Base-by-base conservation (phyloP, 2,329 filamentous ascomycete genomes). In the Aspergillaceae sp. region DNA sequence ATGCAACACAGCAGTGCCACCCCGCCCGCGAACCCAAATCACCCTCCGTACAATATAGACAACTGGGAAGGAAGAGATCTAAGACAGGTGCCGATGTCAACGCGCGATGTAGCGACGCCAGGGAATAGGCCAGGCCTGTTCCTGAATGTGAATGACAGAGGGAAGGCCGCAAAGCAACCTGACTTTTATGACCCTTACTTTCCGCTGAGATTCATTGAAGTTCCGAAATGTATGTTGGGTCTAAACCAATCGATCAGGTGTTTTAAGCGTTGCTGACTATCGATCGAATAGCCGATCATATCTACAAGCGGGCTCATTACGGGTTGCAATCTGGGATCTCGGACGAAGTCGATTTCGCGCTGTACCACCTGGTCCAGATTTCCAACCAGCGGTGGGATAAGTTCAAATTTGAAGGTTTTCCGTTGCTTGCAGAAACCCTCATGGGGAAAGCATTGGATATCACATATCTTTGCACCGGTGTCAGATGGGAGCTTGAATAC, bases 321-420 rank as follows among this genome's bases (percentile, higher is more conserved):
- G 84, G 90, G 4, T 72, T 98, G 28, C 85, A 86, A 51, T 95
- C 88, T 9, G 80, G 81, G 2, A 80, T 94, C 28, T 78, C 78
- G 3, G 78, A 83, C 8, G 91, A 98, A 62, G 86, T 96, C 58
- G 83, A 87, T n/a, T 97, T 94, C 67, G 91, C 89, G 0, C 73
- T 97, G 7, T 88, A 94, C 57, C 91, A 97, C 58, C 72, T 97
- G 3, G 89, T 97, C 49, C 94, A 95, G 63, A 96, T 97, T 29
- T 96, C 90, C 0, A 92, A 84, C 60, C 90, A 97, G 65, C 80
- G 90, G 38, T 91, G 91, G 40, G 92, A 97, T 63, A 95, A 95
- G 66, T 96, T 94, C 69, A 86, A 87, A 50, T 96, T 97, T 55
- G 89, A 94, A 56, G 86, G 87, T 4, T 97, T 96, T 56, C 84